Conservation (phyloP, 108 stramenopile genomes). For the Nitzschia inconspicua region DNA sequence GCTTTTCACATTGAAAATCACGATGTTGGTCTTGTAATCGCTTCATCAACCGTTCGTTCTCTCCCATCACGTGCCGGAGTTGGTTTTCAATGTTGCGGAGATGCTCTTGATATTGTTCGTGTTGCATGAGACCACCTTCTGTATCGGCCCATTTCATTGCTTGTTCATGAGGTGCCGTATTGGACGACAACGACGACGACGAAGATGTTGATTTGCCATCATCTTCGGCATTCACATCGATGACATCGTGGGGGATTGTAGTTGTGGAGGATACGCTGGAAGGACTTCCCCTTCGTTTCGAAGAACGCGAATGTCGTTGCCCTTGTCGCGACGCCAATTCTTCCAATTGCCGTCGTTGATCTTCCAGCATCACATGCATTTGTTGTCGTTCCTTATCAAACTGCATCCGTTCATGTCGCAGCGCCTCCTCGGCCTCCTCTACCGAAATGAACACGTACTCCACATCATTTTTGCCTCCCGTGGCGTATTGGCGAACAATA, state of each 20-base stretch:
- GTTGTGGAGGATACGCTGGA: too few relatives aligned
- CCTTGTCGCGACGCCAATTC: neutral
- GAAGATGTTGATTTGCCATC: neutral
- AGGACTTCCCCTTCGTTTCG: too few relatives aligned
- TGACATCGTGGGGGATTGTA: neutral
- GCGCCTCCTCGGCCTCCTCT: conserved; percentile 6
- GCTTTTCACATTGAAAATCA: neutral
- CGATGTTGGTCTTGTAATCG: neutral
- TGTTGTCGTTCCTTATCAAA: conserved; percentile 4
- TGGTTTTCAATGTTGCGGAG: neutral
- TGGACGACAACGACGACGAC: neutral
- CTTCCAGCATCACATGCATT: neutral
- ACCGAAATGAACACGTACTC: conserved; percentile 11
- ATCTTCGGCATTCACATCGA: neutral
- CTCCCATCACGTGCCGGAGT: neutral
- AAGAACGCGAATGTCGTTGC: neutral
- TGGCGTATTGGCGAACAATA: too few relatives aligned
- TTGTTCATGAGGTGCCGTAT: neutral
- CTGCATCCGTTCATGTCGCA: conserved; percentile 5
- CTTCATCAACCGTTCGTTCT: conserved; percentile 1
- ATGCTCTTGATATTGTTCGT: neutral
- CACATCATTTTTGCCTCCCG: too few relatives aligned
- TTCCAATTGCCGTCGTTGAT: conserved; percentile 4
- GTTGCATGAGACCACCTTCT: neutral
- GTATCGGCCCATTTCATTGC: neutral